Evolutionary conservation across 176 grass and related monocot species (phyloP).

Genomic region (Chrysopogon serrulatus): DNA sequence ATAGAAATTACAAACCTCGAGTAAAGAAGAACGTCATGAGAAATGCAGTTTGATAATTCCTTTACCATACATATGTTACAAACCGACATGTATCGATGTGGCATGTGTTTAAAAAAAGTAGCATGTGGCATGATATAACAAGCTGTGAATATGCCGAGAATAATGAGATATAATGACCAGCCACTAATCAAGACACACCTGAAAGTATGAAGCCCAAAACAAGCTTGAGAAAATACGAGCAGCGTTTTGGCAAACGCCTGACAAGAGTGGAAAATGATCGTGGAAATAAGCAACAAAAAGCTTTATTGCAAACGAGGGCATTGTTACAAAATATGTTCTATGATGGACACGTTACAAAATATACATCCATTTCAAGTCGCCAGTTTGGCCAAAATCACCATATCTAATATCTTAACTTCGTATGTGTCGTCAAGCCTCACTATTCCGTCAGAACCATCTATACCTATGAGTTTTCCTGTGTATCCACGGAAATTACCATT

Average conservation of each 20-base stretch:
- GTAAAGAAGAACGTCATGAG: conserved; percentile 4
- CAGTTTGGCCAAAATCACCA: conserved; percentile 86
- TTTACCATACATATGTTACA: not conserved
- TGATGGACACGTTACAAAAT: conserved; percentile 31
- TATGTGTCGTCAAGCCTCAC: conserved; percentile 92
- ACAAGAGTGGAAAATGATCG: not conserved
- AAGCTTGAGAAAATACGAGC: too few species aligned
- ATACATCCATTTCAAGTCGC: conserved; percentile 51
- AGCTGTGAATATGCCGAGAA: too few species aligned
- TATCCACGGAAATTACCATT: conserved; percentile 69
- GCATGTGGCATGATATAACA: too few species aligned
- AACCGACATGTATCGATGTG: too few species aligned
- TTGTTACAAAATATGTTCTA: conserved; percentile 35
- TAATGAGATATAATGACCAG: too few species aligned
- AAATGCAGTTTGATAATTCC: not conserved
- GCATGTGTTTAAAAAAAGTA: too few species aligned
- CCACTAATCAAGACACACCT: too few species aligned
- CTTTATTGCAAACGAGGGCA: conserved; percentile 27
- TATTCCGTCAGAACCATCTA: conserved; percentile 94
- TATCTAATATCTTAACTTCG: conserved; percentile 96
- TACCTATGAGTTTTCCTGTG: conserved; percentile 79
- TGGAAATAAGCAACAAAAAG: not conserved
- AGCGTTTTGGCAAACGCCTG: not conserved
- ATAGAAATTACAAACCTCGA: not conserved
- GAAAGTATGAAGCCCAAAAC: too few species aligned